A percentile compares a stretch with the other conserved stretches of the same genome.
These are phyloP conservation scores for Saccharomyces kudriavzevii DNA, from an alignment of 805 yeast species.

Conservation along the genomic window DNA sequence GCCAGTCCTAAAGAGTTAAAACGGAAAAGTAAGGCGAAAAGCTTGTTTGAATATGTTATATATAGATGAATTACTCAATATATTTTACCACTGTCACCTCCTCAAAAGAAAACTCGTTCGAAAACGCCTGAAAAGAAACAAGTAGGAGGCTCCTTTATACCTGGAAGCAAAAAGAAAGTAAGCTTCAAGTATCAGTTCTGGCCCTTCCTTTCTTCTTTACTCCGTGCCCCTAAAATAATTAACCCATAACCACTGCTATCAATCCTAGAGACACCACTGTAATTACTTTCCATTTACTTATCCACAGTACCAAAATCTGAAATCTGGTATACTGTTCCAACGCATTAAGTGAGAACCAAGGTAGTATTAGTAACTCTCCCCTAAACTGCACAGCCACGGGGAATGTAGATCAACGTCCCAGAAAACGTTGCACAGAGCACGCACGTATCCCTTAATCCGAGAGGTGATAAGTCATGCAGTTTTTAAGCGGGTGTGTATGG, in stretches of 20 bases:
- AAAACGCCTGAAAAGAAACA: background rate
- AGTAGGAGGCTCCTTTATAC: background rate
- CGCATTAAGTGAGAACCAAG: background rate
- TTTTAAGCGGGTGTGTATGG: background rate
- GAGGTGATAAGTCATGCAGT: background rate
- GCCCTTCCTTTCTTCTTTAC: background rate
- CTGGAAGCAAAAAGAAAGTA: background rate
- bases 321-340: background rate
- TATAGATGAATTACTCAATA: background rate
- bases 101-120: background rate
- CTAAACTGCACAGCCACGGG: background rate
- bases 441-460: background rate
- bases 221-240: background rate
- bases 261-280: background rate
- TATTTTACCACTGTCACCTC: background rate
- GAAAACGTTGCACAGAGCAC: background rate
- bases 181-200: background rate
- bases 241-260: background rate
- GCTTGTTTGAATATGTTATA: background rate
- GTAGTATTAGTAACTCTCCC: background rate
- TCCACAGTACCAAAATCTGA: background rate
- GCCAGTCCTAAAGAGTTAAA: background rate
- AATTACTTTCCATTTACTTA: background rate
- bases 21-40: background rate
- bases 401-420: background rate